Conservation (phyloP, 225 moss, liverwort and hornwort species). For the Marchantia paleacea region DNA sequence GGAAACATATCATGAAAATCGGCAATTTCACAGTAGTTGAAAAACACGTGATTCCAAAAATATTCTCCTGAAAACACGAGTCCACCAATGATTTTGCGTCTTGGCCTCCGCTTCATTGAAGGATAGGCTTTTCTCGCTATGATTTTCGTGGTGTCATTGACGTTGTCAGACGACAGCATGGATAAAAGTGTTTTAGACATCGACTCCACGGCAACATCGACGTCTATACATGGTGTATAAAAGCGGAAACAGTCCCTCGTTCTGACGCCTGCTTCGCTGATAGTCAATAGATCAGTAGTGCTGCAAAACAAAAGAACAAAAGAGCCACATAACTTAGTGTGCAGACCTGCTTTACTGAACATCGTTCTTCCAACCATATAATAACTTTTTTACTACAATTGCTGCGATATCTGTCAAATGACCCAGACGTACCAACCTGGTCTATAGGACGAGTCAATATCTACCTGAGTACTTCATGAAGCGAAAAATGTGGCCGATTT, state of each 20-base stretch:
- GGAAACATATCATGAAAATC: conserved; percentile 9
- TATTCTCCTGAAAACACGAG: conserved; percentile 26
- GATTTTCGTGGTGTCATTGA: background rate
- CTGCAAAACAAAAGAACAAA: conserved; percentile 13
- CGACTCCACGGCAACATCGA: conserved; percentile 15
- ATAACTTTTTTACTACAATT: no score
- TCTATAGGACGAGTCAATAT: background rate
- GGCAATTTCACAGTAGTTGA: conserved; percentile 2
- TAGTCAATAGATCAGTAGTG: conserved; percentile 10
- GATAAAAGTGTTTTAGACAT: conserved; percentile 20
- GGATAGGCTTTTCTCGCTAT: background rate
- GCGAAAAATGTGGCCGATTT: conserved; percentile 29
- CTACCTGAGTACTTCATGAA: conserved; percentile 29
- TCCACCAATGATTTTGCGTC: conserved; percentile 22
- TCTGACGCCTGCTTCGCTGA: conserved; percentile 28
- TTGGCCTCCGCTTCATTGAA: background rate
- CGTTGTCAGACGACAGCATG: background rate
- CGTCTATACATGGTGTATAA: conserved; percentile 26
- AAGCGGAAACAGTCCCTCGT: conserved; percentile 34
- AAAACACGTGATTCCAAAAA: conserved; percentile 24
- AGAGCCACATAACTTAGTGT: background rate
- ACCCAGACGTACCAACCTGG: background rate
- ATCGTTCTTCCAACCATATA: background rate
- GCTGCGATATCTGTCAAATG: background rate
- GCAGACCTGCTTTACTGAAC: background rate